Evolutionary conservation across 176 grass and related monocot genomes (phyloP).

Genomic region (Tuctoria greenei): DNA sequence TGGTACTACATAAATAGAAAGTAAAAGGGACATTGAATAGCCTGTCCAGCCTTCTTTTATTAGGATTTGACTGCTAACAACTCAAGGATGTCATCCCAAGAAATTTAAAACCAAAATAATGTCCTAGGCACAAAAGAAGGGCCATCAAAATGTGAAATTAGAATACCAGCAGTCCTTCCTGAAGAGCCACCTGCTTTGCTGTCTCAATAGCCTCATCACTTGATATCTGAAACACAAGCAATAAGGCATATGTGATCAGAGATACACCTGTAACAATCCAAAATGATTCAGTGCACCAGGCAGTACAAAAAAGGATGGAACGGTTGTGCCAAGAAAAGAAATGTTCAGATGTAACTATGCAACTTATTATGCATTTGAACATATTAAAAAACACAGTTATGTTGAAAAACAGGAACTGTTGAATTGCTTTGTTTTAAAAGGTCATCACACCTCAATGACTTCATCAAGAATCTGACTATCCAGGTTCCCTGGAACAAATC

Average conservation of each 20-base stretch:
- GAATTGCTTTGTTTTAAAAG: not conserved
- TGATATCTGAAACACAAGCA: slow-evolving; percentile 61
- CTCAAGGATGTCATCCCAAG: slow-evolving; percentile 9
- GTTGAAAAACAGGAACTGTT: not conserved
- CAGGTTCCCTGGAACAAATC: slow-evolving; percentile 90
- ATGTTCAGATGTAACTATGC: not conserved
- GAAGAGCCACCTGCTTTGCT: slow-evolving; percentile 93
- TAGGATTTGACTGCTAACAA: not conserved
- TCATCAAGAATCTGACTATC: slow-evolving; percentile 79
- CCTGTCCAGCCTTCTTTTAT: not conserved
- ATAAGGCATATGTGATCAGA: not conserved
- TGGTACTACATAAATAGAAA: slow-evolving; percentile 14
- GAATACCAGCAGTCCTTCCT: slow-evolving; percentile 92
- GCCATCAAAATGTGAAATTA: slow-evolving; percentile 12
- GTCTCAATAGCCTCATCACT: slow-evolving; percentile 90
- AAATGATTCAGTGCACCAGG: not conserved
- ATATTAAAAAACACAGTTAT: not conserved
- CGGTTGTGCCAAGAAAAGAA: not conserved
- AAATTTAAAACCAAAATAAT: slow-evolving; percentile 5
- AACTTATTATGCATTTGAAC: not conserved
- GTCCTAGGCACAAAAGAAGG: not conserved
- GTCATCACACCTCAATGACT: slow-evolving; percentile 63
- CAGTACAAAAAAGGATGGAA: not conserved
- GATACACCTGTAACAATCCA: not conserved
- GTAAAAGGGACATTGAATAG: not conserved